Conservation (phyloP, 2,329 filamentous ascomycete genomes). For the Lasiodiplodia sp. region DNA sequence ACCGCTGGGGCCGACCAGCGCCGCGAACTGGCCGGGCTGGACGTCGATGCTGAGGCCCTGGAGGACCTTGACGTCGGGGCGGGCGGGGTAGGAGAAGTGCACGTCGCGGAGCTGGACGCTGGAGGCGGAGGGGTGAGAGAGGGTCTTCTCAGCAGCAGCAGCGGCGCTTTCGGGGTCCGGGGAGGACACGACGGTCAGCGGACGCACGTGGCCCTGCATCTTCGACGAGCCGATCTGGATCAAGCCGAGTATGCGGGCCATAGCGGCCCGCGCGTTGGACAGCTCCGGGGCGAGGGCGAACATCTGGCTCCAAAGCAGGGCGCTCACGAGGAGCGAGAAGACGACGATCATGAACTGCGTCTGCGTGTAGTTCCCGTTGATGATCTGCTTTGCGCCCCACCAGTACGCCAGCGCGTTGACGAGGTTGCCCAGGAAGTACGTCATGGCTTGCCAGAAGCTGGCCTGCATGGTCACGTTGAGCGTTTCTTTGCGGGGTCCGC, state of each 20-base stretch:
- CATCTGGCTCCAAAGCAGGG: slow-evolving; percentile 76
- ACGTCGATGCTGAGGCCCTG: slow-evolving; percentile 64
- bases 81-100: slow-evolving; percentile 71
- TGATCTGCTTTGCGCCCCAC: slow-evolving; percentile 78
- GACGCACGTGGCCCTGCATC: neutral
- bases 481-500: slow-evolving; percentile 58
- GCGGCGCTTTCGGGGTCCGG: neutral
- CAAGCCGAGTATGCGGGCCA: slow-evolving; percentile 61
- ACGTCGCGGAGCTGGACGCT: slow-evolving; percentile 66
- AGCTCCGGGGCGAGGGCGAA: slow-evolving; percentile 79
- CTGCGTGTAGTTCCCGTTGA: slow-evolving; percentile 69
- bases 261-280: slow-evolving; percentile 68
- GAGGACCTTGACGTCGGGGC: slow-evolving; percentile 66
- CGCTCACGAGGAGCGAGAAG: slow-evolving; percentile 73
- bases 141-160: too few relatives aligned
- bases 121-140: slow-evolving; percentile 31
- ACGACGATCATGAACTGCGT: slow-evolving; percentile 79
- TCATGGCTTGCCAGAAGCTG: slow-evolving; percentile 68
- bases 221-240: neutral
- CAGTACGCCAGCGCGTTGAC: slow-evolving; percentile 80
- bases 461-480: slow-evolving; percentile 58
- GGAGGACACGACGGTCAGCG: slow-evolving; percentile 33
- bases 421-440: slow-evolving; percentile 69
- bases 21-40: slow-evolving; percentile 66
- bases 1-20: slow-evolving; percentile 70